A percentile compares a stretch with the other conserved stretches of the same genome.
phyloP scores from a whole-genome alignment of 352 stramenopile species.

The Phytophthora tubulina region DNA sequence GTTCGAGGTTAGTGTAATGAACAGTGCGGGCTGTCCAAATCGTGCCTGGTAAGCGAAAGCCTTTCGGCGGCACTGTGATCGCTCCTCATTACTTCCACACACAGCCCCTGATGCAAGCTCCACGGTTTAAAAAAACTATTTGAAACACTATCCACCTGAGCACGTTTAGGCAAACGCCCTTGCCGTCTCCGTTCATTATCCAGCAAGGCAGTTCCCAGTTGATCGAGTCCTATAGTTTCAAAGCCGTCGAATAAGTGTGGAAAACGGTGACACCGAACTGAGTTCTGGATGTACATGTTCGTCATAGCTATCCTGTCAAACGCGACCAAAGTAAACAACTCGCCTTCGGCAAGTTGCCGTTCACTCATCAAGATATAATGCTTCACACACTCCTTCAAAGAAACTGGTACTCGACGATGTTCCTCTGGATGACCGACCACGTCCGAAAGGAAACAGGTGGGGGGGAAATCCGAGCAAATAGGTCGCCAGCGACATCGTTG shows the following conservation, averaged over 20 bases:
- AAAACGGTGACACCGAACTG: neutral
- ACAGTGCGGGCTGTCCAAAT: slow-evolving; percentile 1
- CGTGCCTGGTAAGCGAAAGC: neutral
- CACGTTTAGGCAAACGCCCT: neutral
- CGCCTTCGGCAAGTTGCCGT: slow-evolving; percentile 13
- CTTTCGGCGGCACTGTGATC: neutral
- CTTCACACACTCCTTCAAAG: slow-evolving; percentile 1
- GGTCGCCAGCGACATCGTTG: neutral
- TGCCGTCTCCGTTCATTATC: slow-evolving; percentile 2
- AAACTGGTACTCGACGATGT: neutral
- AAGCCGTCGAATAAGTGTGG: neutral
- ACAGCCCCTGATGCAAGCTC: neutral
- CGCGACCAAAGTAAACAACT: slow-evolving; percentile 13
- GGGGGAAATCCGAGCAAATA: slow-evolving; percentile 18
- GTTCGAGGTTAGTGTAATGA: slow-evolving; percentile 7
- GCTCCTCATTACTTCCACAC: slow-evolving; percentile 4
- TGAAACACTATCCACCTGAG: neutral
- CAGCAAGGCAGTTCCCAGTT: neutral
- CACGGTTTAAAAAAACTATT: neutral
- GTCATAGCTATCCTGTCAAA: slow-evolving; percentile 1
- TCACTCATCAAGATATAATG: slow-evolving; percentile 6
- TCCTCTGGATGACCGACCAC: slow-evolving; percentile 7
- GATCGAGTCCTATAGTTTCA: slow-evolving; percentile 2
- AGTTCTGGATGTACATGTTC: slow-evolving; percentile 16
- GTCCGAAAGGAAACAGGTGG: slow-evolving; percentile 17